Evolutionary conservation across 169 alveolate species (phyloP), one percentile per base, ranked within the genome.

Genomic region (Plasmodium vivax): DNA sequence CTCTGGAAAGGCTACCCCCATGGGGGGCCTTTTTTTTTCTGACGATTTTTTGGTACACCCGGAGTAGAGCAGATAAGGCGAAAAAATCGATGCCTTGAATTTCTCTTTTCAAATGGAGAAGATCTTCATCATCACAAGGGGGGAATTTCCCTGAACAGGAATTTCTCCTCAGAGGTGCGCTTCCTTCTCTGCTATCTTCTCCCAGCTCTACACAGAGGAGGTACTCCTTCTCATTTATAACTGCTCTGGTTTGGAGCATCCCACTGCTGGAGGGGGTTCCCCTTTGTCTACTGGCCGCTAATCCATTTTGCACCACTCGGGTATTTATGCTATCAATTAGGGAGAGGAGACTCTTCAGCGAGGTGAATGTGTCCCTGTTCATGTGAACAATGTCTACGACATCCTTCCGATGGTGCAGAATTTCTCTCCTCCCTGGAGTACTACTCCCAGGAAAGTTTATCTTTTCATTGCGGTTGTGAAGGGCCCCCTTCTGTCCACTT

Each of bases 251-350:
- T 58, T 90, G 54, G 34, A 79, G 54, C 10, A 90, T 90, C 47
- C 32, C 34, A 19, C 16, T 54, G 19, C 10, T 73, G 32, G 8
- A 6, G n/a, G 27, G 41, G 30, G 82, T 68, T 36, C 38, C n/a
- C 9, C 38, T 68, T 19, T 19, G 43, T 10, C 14, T 68, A 30
- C 41, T 68, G 34, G 19, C 47, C 72, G n/a, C 27, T 7, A 19
- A 80, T 23, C 30, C 73, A 34, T 41, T 54, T 90, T 62, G 58
- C 68, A 80, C 12, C 27, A 90, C n/a, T 54, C 10, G 47, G 1
- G 7, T 16, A 54, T 90, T 90, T 90, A 68, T 90, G 34, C 73
- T 58, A 23, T 90, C 56, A 23, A 90, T 90, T 79, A 34, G 32
- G 23, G 41, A n/a, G 6, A 90, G 72, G 10, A 90, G 54, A 62